Evolutionary conservation across 148 eudicot species (phyloP).

Genomic region (Dianthus caryophyllus): DNA sequence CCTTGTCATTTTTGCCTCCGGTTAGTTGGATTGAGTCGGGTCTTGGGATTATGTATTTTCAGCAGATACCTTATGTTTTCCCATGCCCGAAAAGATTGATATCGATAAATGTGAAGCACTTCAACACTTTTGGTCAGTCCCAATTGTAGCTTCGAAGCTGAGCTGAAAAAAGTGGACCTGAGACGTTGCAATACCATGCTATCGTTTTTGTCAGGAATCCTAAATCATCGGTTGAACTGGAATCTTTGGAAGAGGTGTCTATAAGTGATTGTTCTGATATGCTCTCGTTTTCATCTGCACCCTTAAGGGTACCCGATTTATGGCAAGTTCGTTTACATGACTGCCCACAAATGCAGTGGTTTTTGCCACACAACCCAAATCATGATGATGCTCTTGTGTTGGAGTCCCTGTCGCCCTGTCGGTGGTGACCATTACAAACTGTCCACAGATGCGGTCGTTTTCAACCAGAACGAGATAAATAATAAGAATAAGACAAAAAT

Average conservation of each 20-base stretch:
- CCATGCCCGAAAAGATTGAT: too few species aligned
- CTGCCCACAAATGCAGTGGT: background rate
- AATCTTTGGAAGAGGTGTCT: background rate
- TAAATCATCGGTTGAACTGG: background rate
- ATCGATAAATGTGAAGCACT: too few species aligned
- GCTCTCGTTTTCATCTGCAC: background rate
- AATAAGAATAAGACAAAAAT: background rate
- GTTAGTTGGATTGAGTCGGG: constrained; percentile 6
- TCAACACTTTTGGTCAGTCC: background rate
- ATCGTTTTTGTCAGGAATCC: background rate
- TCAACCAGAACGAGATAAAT: background rate
- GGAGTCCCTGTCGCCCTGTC: background rate
- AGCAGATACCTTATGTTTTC: background rate
- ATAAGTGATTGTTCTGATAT: background rate
- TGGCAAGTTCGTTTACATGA: background rate
- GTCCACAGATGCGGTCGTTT: background rate
- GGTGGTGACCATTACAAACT: background rate
- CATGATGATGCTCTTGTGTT: background rate
- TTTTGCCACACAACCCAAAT: background rate
- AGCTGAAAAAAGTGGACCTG: background rate
- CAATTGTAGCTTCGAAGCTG: background rate
- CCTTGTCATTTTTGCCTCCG: too few species aligned
- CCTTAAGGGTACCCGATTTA: background rate
- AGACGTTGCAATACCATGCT: background rate
- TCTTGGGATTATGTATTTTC: background rate